Evolutionary conservation across 2,329 filamentous ascomycete genomes (phyloP), one percentile per base, ranked within the genome.

Genomic region (Colletotrichum noveboracense): DNA sequence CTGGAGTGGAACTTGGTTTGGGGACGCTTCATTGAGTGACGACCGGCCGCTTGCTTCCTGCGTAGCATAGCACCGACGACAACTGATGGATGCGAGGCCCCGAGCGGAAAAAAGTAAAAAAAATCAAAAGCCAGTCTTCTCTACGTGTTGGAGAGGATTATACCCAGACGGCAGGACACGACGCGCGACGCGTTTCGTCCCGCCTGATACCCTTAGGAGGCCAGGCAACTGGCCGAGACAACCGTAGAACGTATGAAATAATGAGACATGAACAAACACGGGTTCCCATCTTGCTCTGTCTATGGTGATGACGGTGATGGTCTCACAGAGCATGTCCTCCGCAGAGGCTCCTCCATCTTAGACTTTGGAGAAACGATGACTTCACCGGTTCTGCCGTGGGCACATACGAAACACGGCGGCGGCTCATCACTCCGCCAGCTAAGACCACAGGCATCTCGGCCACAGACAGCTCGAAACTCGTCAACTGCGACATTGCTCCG

Each of bases 231-330:
- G 30, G 21, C 68, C n/a, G 30, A 58, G 38, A 38, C 14, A 26
- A 56, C 26, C 24, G 62, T 73, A 69, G 70, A 73, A 73, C 58
- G 74, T 58, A 75, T 55, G 70, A 73, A 69, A 69, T 75, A 73
- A 75, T 73, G 74, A 75, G 70, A 75, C 66, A 75, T 61, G 74
- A 52, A 58, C 43, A 68, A 73, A 62, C 9, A 30, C 12, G 58
- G 52, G 18, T 21, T 7, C 32, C 12, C 30, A 21, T 62, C 18
- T 21, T 10, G 32, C 7, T 14, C 12, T 14, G 7, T 10, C 21
- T 28, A 32, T 32, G n/a, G 30, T 62, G 58, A 62, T 62, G 58
- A 62, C 30, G 56, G n/a, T 62, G 58, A 21, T n/a, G 58, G 30
- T 62, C 21, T 13, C 30, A 14, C 5, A 7, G 24, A 52, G n/a